Evolutionary conservation across 371 early-diverging fungal species (phyloP).

Genomic region (Neoconidiobolus thromboides): DNA sequence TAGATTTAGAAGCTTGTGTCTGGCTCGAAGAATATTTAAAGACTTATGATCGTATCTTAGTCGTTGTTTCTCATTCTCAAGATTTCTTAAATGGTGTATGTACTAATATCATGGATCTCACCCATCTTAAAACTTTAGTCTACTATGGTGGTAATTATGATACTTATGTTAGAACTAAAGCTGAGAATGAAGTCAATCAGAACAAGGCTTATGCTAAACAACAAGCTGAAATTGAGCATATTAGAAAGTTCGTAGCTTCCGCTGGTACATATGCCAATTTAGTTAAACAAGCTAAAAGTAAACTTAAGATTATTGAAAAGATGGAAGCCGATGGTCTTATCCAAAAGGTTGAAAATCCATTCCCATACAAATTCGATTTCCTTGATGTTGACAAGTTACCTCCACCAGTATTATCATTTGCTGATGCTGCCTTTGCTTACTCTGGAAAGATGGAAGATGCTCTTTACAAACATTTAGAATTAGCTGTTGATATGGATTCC

Average conservation of each 20-base stretch:
- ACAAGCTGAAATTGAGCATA: conserved; percentile 94
- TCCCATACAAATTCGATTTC: conserved; percentile 71
- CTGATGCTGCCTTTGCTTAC: conserved; percentile 83
- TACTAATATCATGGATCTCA: conserved; percentile 85
- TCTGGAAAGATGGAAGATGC: conserved; percentile 56
- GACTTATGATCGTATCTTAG: conserved; percentile 81
- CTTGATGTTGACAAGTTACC: conserved; percentile 74
- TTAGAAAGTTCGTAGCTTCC: conserved; percentile 96
- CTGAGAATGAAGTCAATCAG: conserved; percentile 87
- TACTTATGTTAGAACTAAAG: conserved; percentile 81
- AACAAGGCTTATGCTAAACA: conserved; percentile 96
- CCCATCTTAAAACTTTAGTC: conserved; percentile 66
- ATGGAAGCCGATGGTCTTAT: conserved; percentile 96
- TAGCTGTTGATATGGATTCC: conserved; percentile 93
- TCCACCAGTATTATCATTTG: conserved; percentile 92
- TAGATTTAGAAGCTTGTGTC: conserved; percentile 94
- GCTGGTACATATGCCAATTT: conserved; percentile 98
- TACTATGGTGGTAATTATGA: conserved; percentile 98
- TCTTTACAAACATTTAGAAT: conserved; percentile 76
- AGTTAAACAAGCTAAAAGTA: conserved; percentile 95
- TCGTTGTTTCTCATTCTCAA: conserved; percentile 96
- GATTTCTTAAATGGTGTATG: conserved; percentile 96
- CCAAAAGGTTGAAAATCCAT: conserved; percentile 56
- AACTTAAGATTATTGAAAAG: conserved; percentile 98
- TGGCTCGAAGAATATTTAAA: conserved; percentile 95